Conservation (phyloP, 1,139 yeast genomes). For the Yarrowia galli region DNA sequence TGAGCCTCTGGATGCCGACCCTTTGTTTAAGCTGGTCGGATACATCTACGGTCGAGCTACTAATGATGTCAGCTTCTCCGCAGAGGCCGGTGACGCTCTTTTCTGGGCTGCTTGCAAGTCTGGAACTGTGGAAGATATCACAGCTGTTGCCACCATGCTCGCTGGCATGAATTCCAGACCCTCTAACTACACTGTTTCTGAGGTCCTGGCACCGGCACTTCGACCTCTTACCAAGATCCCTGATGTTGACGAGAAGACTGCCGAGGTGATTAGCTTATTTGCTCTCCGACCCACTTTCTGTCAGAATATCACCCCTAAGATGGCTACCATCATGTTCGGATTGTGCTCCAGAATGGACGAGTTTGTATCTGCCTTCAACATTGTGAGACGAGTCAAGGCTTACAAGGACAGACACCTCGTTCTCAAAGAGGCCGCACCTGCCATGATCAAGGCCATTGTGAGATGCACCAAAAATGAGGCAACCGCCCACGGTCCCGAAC, state of each 20-base stretch:
- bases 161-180: background rate
- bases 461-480: slow-evolving; percentile 32
- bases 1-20: background rate
- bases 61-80: background rate
- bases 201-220: slow-evolving; percentile 15
- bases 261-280: background rate
- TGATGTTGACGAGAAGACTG: slow-evolving; percentile 12
- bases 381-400: background rate
- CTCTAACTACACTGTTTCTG: slow-evolving; percentile 14
- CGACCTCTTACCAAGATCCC: slow-evolving; percentile 7
- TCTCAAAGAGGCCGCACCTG: background rate
- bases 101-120: slow-evolving; percentile 20
- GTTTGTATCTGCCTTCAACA: slow-evolving; percentile 28
- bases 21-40: slow-evolving; percentile 12
- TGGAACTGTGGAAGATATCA: slow-evolving; percentile 15
- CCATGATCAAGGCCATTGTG: slow-evolving; percentile 24
- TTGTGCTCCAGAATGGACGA: slow-evolving; percentile 31
- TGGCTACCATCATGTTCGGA: background rate
- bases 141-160: background rate
- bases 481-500: background rate
- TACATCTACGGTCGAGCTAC: slow-evolving; percentile 4
- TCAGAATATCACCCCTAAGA: background rate
- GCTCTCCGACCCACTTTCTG: background rate
- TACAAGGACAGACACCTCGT: background rate
- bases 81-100: slow-evolving; percentile 18